A percentile compares a stretch with the other conserved stretches of the same genome.
phyloP scores from a whole-genome alignment of 2,329 filamentous ascomycete genomes.

The Cladophialophora psammophila region DNA sequence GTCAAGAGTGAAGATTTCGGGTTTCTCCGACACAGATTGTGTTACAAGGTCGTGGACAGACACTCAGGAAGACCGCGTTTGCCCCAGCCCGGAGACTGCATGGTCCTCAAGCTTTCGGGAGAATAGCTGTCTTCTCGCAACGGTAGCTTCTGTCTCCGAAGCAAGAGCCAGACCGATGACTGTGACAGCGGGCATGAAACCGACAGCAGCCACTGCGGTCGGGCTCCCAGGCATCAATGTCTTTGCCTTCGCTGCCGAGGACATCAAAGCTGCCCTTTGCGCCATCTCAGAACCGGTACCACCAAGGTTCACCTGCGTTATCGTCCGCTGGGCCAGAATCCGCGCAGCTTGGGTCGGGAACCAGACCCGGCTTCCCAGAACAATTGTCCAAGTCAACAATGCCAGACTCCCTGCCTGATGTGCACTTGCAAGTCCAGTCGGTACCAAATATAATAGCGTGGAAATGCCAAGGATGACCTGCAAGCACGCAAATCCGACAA shows the following conservation, averaged over 20 bases:
- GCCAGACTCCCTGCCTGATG: slow-evolving; percentile 92
- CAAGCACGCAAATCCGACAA: slow-evolving; percentile 80
- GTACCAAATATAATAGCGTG: slow-evolving; percentile 93
- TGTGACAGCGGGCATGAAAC: slow-evolving; percentile 18
- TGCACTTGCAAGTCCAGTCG: slow-evolving; percentile 82
- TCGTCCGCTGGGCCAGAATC: slow-evolving; percentile 25
- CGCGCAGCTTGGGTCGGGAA: slow-evolving; percentile 59
- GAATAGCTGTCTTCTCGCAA: slow-evolving; percentile 4
- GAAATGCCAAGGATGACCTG: slow-evolving; percentile 88
- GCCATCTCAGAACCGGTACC: background rate
- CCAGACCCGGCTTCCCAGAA: slow-evolving; percentile 80
- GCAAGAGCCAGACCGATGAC: slow-evolving; percentile 9
- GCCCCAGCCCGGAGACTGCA: background rate
- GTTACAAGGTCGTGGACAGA: background rate
- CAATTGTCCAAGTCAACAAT: slow-evolving; percentile 79
- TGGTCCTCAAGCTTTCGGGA: background rate
- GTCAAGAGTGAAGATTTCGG: slow-evolving; percentile 13
- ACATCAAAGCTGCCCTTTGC: slow-evolving; percentile 4
- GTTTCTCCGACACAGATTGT: background rate
- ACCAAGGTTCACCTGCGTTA: slow-evolving; percentile 12
- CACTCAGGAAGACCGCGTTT: background rate
- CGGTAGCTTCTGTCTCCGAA: background rate
- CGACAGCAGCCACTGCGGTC: slow-evolving; percentile 4
- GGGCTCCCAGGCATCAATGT: slow-evolving; percentile 6
- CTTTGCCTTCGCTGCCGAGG: slow-evolving; percentile 10